Evolutionary conservation across 108 stramenopile genomes (phyloP), one percentile per base, ranked within the genome.

Genomic region (Cyclostephanos invisitatus): DNA sequence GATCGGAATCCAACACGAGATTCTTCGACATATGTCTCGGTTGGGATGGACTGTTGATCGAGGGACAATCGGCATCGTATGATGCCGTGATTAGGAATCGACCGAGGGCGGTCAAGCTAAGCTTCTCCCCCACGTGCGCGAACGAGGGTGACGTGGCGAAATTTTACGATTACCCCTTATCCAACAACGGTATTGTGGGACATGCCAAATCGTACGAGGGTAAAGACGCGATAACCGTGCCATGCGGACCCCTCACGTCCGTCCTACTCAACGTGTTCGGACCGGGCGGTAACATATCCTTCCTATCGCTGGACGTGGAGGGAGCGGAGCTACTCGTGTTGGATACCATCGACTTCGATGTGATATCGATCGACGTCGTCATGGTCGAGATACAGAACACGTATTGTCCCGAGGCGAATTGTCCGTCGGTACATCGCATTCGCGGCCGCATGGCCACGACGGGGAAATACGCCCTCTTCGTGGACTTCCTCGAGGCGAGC

Each of bases 251-350:
- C 10, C 58, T 88, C 21, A 78, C 83, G 21, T 75, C 75, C 4
- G 70, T 77, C 0, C 60, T 89, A 25, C 17, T 57, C 17, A 82
- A 86, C 25, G 38, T 89, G 5, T 85, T 89, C 56, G 75, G 62
- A 9, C 42, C 69, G 7, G 64, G 73, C 15, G 38, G 50, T 12
- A 42, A 37, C 7, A 65, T 84, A 15, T 61, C 70, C 14, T 89
- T 89, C 49, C 80, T 89, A 36, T 87, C 86, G 3, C 55, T 89
- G 74, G 89, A 89, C 59, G 89, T 87, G 38, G 89, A 89, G 72
- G 89, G 89, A 2, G 80, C 86, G 1, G 89, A 89, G 60, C 11
- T 55, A 5, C 38, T 68, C 40, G 84, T 88, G 5, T 62, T 91
- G 76, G 55, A 77, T 21, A 85, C 75, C 12, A 57, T 91, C 7